Base-by-base conservation (phyloP, 768 basidiomycete species). In the Suillus decipiens region DNA sequence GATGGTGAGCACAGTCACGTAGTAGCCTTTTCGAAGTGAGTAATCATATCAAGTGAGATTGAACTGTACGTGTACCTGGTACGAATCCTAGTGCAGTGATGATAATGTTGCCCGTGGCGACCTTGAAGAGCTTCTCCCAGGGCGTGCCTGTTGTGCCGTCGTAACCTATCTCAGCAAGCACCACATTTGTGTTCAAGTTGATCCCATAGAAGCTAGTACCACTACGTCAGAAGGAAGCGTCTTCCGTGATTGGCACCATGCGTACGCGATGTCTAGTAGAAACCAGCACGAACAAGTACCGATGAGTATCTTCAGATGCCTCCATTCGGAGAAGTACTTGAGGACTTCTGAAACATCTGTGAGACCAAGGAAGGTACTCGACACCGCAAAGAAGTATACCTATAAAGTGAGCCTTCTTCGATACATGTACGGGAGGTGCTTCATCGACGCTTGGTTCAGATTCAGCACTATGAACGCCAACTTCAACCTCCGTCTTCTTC, bases 81-180 rank as follows among this genome's bases (percentile, higher is more conserved):
- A 92, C 87, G 69, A 91, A 92, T 37, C 92, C 91, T 19, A 91
- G 82, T 2, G 80, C 85, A 2, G 89, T 89, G 64, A 93, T 83
- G 71, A 92, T 90, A 45, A 92, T 79, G 64, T 84, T 86, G 5
- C 90, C 90, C 0, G 82, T 82, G 0, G 86, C 82, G 31, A 90
- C 78, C 60, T 87, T 85, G 82, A 86, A 90, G 10, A 93, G 78
- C 22, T 84, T 80, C 47, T 87, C 73, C 88, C 87, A 89, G 8
- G 86, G 76, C 1, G 84, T 81, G 2, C 86, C 89, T 0, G 73
- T 72, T 34, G 64, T 74, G 12, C 89, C 89, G 56, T 80, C 88
- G 68, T 81, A 91, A 0, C 89, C 89, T 41, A 93, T 91, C 68
- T 86, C 80, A 66, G 86, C 77, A 9, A 93, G 82, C n/a, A 93